Evolutionary conservation across 2,329 filamentous ascomycete genomes (phyloP).

Genomic region (Cadophora sp.): DNA sequence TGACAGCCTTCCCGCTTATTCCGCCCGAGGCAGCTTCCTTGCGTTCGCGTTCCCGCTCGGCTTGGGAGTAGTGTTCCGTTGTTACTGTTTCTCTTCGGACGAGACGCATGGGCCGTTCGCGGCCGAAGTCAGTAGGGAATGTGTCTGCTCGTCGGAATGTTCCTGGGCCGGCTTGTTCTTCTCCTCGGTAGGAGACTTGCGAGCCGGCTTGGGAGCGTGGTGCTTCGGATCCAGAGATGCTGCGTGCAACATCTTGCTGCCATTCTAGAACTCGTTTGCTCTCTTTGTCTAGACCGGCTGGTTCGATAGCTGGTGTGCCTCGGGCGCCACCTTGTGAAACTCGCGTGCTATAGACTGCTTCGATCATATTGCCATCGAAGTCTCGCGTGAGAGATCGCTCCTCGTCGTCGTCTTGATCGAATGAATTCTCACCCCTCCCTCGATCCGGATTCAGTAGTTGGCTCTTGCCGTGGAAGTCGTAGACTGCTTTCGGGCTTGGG

Average conservation of each 20-base stretch:
- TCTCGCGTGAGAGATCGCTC: constrained; percentile 66
- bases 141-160: constrained; percentile 25
- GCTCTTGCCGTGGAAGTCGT: constrained; percentile 69
- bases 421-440: constrained; percentile 16
- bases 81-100: constrained; percentile 31
- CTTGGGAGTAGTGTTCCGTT: constrained; percentile 28
- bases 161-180: constrained; percentile 1
- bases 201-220: constrained; percentile 1
- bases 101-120: constrained; percentile 20
- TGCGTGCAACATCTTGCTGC: constrained; percentile 49
- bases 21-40: constrained; percentile 38
- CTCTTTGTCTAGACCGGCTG: constrained; percentile 41
- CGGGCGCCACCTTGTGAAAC: constrained; percentile 34
- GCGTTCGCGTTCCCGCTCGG: constrained; percentile 5
- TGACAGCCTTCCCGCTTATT: constrained; percentile 66
- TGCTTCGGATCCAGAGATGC: constrained; percentile 26
- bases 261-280: constrained; percentile 51
- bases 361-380: constrained; percentile 83
- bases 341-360: constrained; percentile 60
- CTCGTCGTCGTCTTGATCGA: constrained; percentile 27
- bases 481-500: constrained; percentile 67
- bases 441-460: constrained; percentile 35
- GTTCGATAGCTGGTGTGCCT: constrained; percentile 35
- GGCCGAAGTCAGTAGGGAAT: constrained; percentile 11
- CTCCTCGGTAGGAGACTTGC: not conserved